Percentiles rank a stretch among this genome's conserved stretches.
These are phyloP conservation scores for Hanseniaspora taiwanica DNA, from an alignment of 805 yeast species.

Conservation along the genomic window DNA sequence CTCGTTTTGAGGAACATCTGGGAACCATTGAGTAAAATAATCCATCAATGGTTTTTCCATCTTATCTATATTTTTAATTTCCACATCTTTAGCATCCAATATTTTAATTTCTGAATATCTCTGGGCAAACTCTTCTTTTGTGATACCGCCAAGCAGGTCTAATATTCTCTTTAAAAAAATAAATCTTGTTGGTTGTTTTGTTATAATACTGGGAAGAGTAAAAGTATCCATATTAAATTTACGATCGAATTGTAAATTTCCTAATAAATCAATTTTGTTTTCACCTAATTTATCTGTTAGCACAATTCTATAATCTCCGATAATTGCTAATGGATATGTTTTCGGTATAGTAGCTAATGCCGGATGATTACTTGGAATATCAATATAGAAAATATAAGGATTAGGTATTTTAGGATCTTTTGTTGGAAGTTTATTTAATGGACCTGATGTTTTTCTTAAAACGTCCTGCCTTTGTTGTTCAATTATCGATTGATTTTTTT, in stretches of 20 bases:
- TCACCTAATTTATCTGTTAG: conserved; percentile 33
- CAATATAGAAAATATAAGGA: neutral
- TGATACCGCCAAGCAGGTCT: conserved; percentile 30
- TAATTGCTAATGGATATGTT: neutral
- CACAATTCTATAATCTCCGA: conserved; percentile 12
- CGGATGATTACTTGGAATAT: neutral
- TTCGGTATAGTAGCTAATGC: neutral
- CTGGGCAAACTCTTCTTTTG: conserved; percentile 33
- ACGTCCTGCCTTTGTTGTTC: neutral
- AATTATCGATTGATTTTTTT: neutral
- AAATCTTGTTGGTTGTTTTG: neutral
- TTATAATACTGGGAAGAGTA: conserved; percentile 21
- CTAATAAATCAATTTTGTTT: conserved; percentile 27
- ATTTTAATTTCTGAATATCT: conserved; percentile 27
- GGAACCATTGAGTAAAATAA: conserved; percentile 14
- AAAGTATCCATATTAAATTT: conserved; percentile 29
- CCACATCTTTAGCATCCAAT: conserved; percentile 24
- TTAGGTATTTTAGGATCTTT: neutral
- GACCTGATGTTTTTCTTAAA: no score
- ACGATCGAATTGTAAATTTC: conserved; percentile 27
- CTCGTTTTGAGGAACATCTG: conserved; percentile 17
- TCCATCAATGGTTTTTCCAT: conserved; percentile 15
- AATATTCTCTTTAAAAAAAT: conserved; percentile 14
- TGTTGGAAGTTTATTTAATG: neutral
- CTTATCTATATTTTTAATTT: conserved; percentile 25